Conservation (phyloP, 495 filamentous ascomycete genomes). For the Aspergillus steynii region DNA sequence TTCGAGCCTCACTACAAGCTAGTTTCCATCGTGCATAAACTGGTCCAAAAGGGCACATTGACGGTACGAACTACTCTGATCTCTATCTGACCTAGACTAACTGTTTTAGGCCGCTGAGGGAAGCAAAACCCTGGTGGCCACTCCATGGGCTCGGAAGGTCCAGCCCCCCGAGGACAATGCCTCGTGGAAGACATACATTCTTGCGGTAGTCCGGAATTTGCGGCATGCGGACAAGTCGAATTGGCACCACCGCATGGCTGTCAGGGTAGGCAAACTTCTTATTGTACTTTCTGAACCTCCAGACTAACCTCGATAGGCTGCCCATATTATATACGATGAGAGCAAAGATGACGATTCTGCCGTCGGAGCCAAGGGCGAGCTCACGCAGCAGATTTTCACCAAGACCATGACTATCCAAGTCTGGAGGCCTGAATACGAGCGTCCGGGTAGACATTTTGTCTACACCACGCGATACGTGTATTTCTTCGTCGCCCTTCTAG, state of each 20-base stretch:
- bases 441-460: constrained; percentile 88
- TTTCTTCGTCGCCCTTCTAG: constrained; percentile 74
- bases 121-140: constrained; percentile 53
- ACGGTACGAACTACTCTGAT: constrained; percentile 25
- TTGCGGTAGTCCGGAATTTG: constrained; percentile 70
- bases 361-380: constrained; percentile 67
- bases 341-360: constrained; percentile 49
- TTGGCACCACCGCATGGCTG: constrained; percentile 95
- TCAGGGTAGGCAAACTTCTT: constrained; percentile 48
- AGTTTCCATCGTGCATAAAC: constrained; percentile 80
- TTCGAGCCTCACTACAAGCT: constrained; percentile 98
- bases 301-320: constrained; percentile 46
- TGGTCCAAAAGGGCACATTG: constrained; percentile 52
- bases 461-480: constrained; percentile 89
- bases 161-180: constrained; percentile 51
- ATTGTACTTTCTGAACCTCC: background rate
- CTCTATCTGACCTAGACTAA: constrained; percentile 15
- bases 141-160: constrained; percentile 56
- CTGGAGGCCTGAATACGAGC: constrained; percentile 92
- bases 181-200: constrained; percentile 74
- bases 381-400: constrained; percentile 87
- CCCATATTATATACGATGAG: constrained; percentile 71
- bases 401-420: constrained; percentile 94
- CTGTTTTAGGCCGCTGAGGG: constrained; percentile 45
- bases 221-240: constrained; percentile 88